A percentile compares a stretch with the other conserved stretches of the same genome.
These are phyloP conservation scores for Calvatia gigantea DNA, from an alignment of 768 basidiomycete genomes.

Conservation along the genomic window DNA sequence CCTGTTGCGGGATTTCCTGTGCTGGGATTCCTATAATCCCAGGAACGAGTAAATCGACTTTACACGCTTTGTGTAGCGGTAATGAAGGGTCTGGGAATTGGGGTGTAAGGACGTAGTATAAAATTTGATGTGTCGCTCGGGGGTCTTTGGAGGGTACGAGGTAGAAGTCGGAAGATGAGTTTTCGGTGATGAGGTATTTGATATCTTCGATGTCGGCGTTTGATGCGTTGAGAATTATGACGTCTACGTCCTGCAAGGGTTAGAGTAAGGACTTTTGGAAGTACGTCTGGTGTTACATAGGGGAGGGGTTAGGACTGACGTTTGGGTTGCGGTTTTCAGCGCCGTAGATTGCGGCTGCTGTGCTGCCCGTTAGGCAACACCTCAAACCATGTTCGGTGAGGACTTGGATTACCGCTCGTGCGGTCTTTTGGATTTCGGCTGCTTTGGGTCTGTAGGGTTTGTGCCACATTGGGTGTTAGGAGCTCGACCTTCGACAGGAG, in stretches of 20 bases:
- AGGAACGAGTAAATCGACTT: slow-evolving; percentile 34
- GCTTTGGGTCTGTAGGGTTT: slow-evolving; percentile 7
- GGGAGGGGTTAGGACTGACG: slow-evolving; percentile 22
- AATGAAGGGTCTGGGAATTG: not conserved
- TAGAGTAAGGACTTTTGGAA: not conserved
- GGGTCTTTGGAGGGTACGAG: slow-evolving; percentile 34
- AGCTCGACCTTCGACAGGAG: too few relatives aligned
- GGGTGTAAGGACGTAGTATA: slow-evolving; percentile 32
- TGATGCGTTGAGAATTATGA: slow-evolving; percentile 34
- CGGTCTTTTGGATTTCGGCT: slow-evolving; percentile 22
- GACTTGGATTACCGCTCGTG: slow-evolving; percentile 22
- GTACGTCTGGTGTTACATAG: slow-evolving; percentile 8
- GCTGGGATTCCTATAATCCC: slow-evolving; percentile 31
- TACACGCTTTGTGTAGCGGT: slow-evolving; percentile 22
- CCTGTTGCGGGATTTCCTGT: slow-evolving; percentile 17
- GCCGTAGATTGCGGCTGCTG: slow-evolving; percentile 36
- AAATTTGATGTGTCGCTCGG: slow-evolving; percentile 35
- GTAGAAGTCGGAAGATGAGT: slow-evolving; percentile 29
- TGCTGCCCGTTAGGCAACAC: slow-evolving; percentile 37
- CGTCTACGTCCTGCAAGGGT: slow-evolving; percentile 40
- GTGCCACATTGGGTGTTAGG: not conserved
- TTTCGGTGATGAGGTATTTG: slow-evolving; percentile 31
- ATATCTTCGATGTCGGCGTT: slow-evolving; percentile 30
- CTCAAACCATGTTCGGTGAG: slow-evolving; percentile 22
- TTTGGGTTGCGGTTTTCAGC: slow-evolving; percentile 30